These are phyloP conservation scores for Atalantia buxifolia DNA, from an alignment of 345 rosid species.

Conservation along the genomic window DNA sequence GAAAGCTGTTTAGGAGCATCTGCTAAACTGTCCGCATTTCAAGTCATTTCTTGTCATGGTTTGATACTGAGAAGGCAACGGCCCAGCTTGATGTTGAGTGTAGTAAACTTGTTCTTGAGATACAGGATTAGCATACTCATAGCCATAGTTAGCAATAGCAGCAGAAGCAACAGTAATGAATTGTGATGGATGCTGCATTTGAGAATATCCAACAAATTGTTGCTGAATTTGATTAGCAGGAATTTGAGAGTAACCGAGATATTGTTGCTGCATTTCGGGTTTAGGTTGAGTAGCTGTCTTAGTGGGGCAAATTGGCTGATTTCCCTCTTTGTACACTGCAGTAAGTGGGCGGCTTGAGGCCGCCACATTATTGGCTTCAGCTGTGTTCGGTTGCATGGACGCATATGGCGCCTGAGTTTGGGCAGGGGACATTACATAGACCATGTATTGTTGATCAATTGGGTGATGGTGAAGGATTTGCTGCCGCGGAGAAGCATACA, in stretches of 20 bases:
- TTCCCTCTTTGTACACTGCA: constrained; percentile 27
- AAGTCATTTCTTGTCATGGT: constrained; percentile 59
- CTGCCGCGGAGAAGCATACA: constrained; percentile 49
- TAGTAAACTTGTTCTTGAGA: constrained; percentile 51
- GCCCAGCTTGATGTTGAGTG: constrained; percentile 39
- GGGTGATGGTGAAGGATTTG: constrained; percentile 22
- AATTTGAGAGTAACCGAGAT: constrained; percentile 40
- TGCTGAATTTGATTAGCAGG: constrained; percentile 41
- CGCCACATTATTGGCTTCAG: constrained; percentile 13
- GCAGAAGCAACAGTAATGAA: constrained; percentile 25
- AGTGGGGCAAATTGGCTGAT: constrained; percentile 43
- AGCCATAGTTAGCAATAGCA: constrained; percentile 29
- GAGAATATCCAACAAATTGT: constrained; percentile 53
- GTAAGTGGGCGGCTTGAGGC: constrained; percentile 20
- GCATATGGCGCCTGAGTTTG: constrained; percentile 46
- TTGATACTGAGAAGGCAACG: constrained; percentile 58
- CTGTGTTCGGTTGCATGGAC: constrained; percentile 42
- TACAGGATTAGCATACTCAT: constrained; percentile 41
- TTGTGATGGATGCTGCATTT: constrained; percentile 39
- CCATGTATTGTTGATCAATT: constrained; percentile 44
- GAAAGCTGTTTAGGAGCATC: constrained; percentile 57
- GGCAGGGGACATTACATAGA: constrained; percentile 63
- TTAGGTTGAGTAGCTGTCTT: constrained; percentile 31
- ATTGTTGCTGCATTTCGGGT: constrained; percentile 41
- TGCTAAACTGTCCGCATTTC: constrained; percentile 47